phyloP scores from a whole-genome alignment of 768 basidiomycete genomes.

The Russula vinacea region DNA sequence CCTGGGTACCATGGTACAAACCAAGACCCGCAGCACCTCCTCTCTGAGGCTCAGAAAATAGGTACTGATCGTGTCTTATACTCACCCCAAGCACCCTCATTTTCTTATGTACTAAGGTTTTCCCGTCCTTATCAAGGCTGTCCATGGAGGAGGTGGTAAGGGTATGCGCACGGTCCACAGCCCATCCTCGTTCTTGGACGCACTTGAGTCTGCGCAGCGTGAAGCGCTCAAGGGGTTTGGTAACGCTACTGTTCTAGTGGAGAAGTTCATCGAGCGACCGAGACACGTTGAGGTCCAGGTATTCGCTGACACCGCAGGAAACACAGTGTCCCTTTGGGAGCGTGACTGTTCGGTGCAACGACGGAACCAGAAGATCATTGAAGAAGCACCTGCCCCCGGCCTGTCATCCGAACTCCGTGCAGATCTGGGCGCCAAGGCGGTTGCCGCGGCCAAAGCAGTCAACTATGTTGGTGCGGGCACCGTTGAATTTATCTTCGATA shows the following conservation, averaged over 20 bases:
- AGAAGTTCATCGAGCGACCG: slow-evolving; percentile 84
- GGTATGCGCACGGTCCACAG: slow-evolving; percentile 84
- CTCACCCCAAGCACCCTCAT: not conserved
- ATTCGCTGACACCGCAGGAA: slow-evolving; percentile 80
- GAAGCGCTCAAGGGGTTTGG: slow-evolving; percentile 88
- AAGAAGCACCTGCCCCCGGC: slow-evolving; percentile 93
- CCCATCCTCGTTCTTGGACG: slow-evolving; percentile 69
- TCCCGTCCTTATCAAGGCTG: slow-evolving; percentile 94
- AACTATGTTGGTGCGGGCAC: slow-evolving; percentile 89
- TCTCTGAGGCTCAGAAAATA: slow-evolving; percentile 64
- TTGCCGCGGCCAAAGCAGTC: slow-evolving; percentile 90
- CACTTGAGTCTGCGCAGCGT: slow-evolving; percentile 81
- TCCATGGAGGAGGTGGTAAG: slow-evolving; percentile 93
- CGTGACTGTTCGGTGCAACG: slow-evolving; percentile 90
- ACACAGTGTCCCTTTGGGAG: slow-evolving; percentile 92
- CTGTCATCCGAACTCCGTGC: slow-evolving; percentile 73
- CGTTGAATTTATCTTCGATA: slow-evolving; percentile 97
- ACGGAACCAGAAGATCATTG: slow-evolving; percentile 93
- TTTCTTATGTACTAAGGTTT: slow-evolving; percentile 49
- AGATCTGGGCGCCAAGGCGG: slow-evolving; percentile 80
- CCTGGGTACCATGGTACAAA: slow-evolving; percentile 89
- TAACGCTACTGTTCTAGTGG: slow-evolving; percentile 80
- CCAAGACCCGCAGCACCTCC: slow-evolving; percentile 71
- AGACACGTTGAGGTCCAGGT: slow-evolving; percentile 94
- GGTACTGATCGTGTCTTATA: slow-evolving; percentile 41